These are phyloP conservation scores for Wickerhamiella cacticola DNA, from an alignment of 805 yeast genomes.

Conservation along the genomic window DNA sequence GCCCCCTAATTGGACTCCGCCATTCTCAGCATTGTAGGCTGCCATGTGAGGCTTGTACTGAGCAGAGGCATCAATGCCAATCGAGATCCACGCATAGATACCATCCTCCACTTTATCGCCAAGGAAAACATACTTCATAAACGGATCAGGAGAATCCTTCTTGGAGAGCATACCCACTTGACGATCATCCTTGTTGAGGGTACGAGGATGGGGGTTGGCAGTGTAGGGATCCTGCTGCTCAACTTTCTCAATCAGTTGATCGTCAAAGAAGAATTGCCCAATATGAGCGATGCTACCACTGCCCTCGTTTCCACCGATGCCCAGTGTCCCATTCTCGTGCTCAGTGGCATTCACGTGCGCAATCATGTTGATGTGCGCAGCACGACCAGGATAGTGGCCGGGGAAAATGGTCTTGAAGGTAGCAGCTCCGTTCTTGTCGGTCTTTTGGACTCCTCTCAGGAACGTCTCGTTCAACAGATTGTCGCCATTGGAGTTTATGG, in stretches of 20 bases:
- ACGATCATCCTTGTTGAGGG: background rate
- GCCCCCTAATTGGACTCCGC: background rate
- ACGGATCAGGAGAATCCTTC: slow-evolving; percentile 3
- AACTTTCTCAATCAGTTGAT: background rate
- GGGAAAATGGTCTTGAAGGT: slow-evolving; percentile 8
- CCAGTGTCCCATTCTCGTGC: slow-evolving; percentile 4
- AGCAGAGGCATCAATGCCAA: slow-evolving; percentile 7
- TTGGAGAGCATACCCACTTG: background rate
- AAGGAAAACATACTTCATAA: slow-evolving; percentile 3
- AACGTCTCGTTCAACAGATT: slow-evolving; percentile 4
- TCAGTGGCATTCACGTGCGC: slow-evolving; percentile 4
- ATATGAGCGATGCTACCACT: slow-evolving; percentile 2
- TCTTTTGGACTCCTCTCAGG: slow-evolving; percentile 5
- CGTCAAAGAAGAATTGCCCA: slow-evolving; percentile 6
- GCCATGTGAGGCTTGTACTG: background rate
- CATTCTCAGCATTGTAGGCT: background rate
- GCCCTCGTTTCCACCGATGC: background rate
- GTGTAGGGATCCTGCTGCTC: background rate
- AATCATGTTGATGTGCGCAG: background rate
- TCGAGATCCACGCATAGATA: slow-evolving; percentile 6
- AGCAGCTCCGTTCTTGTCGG: slow-evolving; percentile 9
- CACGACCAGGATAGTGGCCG: background rate
- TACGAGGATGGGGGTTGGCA: background rate
- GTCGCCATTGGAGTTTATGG: slow-evolving; percentile 6
- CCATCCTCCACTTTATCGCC: slow-evolving; percentile 3